Evolutionary conservation across 495 filamentous ascomycete genomes (phyloP), one percentile per base, ranked within the genome.

Genomic region (Penicillium subrubescens): DNA sequence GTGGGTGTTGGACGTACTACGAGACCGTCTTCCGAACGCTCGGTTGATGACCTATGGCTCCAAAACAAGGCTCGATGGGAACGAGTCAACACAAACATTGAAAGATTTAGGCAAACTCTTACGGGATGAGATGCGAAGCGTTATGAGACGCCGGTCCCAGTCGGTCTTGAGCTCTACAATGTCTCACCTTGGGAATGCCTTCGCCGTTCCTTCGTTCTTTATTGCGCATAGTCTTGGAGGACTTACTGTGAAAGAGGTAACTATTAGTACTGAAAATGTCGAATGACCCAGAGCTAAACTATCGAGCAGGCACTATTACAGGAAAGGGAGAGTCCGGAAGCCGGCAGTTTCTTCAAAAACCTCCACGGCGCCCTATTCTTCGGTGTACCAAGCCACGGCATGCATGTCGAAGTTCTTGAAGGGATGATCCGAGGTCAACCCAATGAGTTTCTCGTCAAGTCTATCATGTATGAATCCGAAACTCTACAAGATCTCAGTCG

Each of bases 161-260:
- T 56, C 53, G 8, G 53, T n/a, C 23, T 12, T 58, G 10, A 44
- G 56, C 37, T 29, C 35, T 27, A n/a, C 35, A 21, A 31, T 37
- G 12, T 31, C 35, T 21, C 39, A 10, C 4, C 21, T 44, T n/a
- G 56, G 56, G 8, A 41, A 21, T 5, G 19, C 37, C 29, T 58
- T 43, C 15, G 6, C 56, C 23, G 56, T 58, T 29, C 56, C 56
- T 27, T 58, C 56, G 2, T 43, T 31, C 39, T 58, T 58, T 15
- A 58, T 58, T 37, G 56, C 56, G 11, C 56, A 58, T 44, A 58
- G 56, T 58, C 56, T 58, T 19, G 56, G 56, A 11, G 56, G 56
- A 10, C 37, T 58, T 3, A 58, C 56, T n/a, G 56, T 58, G 35
- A 58, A 58, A 58, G 56, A 58, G 56, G 56, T 58, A 58, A 25